phyloP scores from a whole-genome alignment of 2,329 filamentous ascomycete species.

The Didymosphaeria variabile region DNA sequence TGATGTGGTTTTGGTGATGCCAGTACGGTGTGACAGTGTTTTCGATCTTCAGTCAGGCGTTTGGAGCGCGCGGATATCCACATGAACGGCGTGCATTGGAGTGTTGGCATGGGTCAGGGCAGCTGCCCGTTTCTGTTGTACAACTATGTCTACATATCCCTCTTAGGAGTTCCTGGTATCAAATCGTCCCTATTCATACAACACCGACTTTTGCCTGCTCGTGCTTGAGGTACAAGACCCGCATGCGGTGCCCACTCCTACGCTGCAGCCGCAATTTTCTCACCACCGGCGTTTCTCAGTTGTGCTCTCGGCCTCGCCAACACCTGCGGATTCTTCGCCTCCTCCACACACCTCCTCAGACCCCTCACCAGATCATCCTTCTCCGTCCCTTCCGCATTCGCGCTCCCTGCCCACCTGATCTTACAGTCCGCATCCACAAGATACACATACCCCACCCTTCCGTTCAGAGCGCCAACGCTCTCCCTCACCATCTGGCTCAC shows the following conservation, averaged over 20 bases:
- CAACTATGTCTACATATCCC: slow-evolving; percentile 37
- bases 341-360: slow-evolving; percentile 65
- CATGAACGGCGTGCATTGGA: slow-evolving; percentile 26
- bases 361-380: slow-evolving; percentile 72
- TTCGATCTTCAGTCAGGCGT: slow-evolving; percentile 26
- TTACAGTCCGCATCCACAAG: slow-evolving; percentile 86
- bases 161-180: slow-evolving; percentile 18
- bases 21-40: slow-evolving; percentile 36
- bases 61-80: slow-evolving; percentile 29
- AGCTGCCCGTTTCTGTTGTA: slow-evolving; percentile 35
- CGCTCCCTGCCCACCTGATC: slow-evolving; percentile 94
- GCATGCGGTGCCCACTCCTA: neutral
- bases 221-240: neutral
- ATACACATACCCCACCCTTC: slow-evolving; percentile 93
- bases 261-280: neutral
- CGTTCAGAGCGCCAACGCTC: slow-evolving; percentile 77
- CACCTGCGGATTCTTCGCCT: slow-evolving; percentile 23
- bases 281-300: neutral
- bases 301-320: slow-evolving; percentile 29
- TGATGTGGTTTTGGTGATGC: slow-evolving; percentile 66
- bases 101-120: slow-evolving; percentile 20
- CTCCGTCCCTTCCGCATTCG: slow-evolving; percentile 71
- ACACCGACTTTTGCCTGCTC: neutral
- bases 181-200: slow-evolving; percentile 10
- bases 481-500: slow-evolving; percentile 65